These are phyloP conservation scores for Friedmanniomyces endolithicus DNA, from an alignment of 495 filamentous ascomycete species.

Conservation along the genomic window DNA sequence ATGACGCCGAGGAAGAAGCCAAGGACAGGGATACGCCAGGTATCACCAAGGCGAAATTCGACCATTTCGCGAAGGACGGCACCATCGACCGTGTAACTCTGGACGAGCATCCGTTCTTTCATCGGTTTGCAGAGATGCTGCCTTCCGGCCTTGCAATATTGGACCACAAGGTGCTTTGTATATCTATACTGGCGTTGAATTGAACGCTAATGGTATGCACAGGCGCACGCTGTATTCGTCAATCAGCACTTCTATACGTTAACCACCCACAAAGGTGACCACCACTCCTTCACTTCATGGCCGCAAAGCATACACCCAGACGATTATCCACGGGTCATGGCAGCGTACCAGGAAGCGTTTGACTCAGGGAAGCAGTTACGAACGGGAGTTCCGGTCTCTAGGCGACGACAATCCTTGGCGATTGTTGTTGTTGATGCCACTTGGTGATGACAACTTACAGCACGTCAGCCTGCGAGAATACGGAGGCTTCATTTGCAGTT, in stretches of 20 bases:
- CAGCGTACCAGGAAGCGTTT: conserved; percentile 27
- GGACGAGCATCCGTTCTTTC: conserved; percentile 25
- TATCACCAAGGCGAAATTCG: neutral
- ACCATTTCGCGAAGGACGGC: neutral
- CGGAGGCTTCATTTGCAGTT: conserved; percentile 28
- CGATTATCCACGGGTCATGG: conserved; percentile 29
- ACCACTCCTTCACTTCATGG: conserved; percentile 27
- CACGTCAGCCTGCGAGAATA: conserved; percentile 17
- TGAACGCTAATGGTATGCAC: neutral
- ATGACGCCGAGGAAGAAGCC: neutral
- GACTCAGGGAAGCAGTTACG: conserved; percentile 20
- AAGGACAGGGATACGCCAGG: neutral
- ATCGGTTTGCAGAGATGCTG: conserved; percentile 28
- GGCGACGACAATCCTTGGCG: conserved; percentile 23
- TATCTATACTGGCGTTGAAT: too few relatives aligned
- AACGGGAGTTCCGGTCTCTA: conserved; percentile 25
- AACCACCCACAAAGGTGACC: conserved; percentile 23
- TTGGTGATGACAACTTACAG: conserved; percentile 22
- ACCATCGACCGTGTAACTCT: conserved; percentile 10
- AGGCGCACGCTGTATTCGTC: conserved; percentile 28
- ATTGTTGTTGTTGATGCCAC: conserved; percentile 26
- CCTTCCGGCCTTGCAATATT: conserved; percentile 32
- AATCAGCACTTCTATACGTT: conserved; percentile 30
- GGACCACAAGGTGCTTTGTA: conserved; percentile 12
- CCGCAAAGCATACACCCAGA: conserved; percentile 28